Conservation (phyloP, 805 yeast genomes). For the Yamadazyma phyllophila region DNA sequence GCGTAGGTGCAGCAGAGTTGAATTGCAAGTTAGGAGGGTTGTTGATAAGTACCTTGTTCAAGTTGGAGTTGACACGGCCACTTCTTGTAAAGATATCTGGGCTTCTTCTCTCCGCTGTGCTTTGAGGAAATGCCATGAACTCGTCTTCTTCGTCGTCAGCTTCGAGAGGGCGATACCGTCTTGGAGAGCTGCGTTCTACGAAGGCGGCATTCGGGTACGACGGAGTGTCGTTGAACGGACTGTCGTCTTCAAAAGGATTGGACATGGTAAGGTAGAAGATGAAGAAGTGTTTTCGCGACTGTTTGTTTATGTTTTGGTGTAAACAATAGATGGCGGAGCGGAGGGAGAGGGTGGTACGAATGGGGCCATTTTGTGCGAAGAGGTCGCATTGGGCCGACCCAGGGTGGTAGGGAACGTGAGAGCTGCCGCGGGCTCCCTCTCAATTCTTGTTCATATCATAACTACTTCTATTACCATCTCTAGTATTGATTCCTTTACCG, state of each 20-base stretch:
- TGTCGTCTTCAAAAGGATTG: conserved; percentile 32
- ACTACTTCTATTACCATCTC: too few relatives aligned
- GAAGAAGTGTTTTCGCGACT: conserved; percentile 1
- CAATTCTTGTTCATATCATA: too few relatives aligned
- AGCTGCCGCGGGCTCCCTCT: too few relatives aligned
- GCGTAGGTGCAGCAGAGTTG: neutral
- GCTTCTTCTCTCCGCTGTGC: conserved; percentile 24
- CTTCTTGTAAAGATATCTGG: conserved; percentile 45
- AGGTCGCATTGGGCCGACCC: too few relatives aligned
- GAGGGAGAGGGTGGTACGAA: neutral
- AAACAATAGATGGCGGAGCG: neutral
- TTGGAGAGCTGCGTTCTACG: conserved; percentile 38
- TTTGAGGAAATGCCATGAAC: conserved; percentile 30
- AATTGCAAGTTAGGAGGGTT: conserved; percentile 26
- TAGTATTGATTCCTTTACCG: too few relatives aligned
- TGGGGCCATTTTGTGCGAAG: neutral
- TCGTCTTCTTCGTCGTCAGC: conserved; percentile 19
- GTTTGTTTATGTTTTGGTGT: conserved; percentile 6
- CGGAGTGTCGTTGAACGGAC: conserved; percentile 35
- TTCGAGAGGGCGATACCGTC: conserved; percentile 26
- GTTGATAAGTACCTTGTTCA: conserved; percentile 19
- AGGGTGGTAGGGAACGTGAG: too few relatives aligned
- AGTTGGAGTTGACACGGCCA: conserved; percentile 17
- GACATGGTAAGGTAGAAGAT: conserved; percentile 18
- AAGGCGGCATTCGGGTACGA: conserved; percentile 39